Base-by-base conservation (phyloP, 83 land plant genomes). In the Diphasiastrum complanatum region DNA sequence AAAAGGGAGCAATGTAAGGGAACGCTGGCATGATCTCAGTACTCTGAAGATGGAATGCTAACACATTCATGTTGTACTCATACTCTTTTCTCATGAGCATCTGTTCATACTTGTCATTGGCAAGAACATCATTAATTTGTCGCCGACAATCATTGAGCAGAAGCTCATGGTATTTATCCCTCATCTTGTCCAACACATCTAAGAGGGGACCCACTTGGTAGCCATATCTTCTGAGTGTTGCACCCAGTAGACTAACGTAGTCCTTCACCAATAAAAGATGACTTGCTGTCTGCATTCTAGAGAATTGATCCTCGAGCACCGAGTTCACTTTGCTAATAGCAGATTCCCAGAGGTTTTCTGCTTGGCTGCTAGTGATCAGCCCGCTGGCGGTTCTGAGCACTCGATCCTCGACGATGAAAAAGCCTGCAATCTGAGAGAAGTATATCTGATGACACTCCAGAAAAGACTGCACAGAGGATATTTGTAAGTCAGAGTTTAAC, bases 1-100 rank as follows among this genome's bases (percentile, higher is more conserved):
- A 92, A 71, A 92, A 92, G 23, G 98, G 91, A 25, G 98, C 98
- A 51, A 88, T 47, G 70, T 81, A 92, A 10, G 98, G 98, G 52
- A 92, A 88, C 27, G 83, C 87, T 20, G 98, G 98, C 82, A 88
- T 85, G 47, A 75, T 75, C 47, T 92, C 98, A 12, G 85, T 64
- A 16, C 73, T 73, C 51, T 87, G 95, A 22, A 92, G 78, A 58
- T 85, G 75, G 63, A 85, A 88, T 18, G 85, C 65, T 19, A 81
- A 63, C 2, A 92, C 85, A 69, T 83, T 79, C 64, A 75, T 69
- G 26, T 72, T 69, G 66, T 92, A 92, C 68, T 92, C 98, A 36
- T 77, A 75, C 50, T 92, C 98, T 72, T 92, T 92, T 41, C 75
- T 83, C 75, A 92, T 68, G 22, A 85, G 63, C 96, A 92, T 92